phyloP scores from a whole-genome alignment of 352 stramenopile species.

The Phytophthora sp. region DNA sequence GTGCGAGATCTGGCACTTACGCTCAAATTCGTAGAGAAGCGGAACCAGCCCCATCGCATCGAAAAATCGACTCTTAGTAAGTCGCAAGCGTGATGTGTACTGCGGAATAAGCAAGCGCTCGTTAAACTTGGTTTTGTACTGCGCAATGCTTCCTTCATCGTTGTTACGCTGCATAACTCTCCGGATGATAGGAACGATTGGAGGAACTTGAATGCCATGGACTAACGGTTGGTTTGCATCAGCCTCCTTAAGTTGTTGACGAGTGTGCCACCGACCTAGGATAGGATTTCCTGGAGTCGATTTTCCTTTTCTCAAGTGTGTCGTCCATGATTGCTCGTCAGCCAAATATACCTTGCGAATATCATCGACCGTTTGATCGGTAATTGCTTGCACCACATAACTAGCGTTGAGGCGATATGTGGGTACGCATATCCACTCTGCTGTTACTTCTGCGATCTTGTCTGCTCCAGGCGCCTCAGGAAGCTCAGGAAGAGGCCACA shows the following conservation, averaged over 20 bases:
- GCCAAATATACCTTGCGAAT: slow-evolving; percentile 54
- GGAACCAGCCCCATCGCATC: slow-evolving; percentile 85
- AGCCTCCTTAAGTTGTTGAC: slow-evolving; percentile 63
- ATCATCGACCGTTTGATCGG: slow-evolving; percentile 45
- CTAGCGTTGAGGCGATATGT: slow-evolving; percentile 72
- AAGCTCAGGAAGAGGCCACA: slow-evolving; percentile 64
- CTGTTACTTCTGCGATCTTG: slow-evolving; percentile 16
- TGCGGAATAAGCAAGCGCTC: slow-evolving; percentile 78
- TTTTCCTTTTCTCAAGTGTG: slow-evolving; percentile 69
- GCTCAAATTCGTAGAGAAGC: slow-evolving; percentile 88
- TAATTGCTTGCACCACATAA: slow-evolving; percentile 64
- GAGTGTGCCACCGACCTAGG: slow-evolving; percentile 77
- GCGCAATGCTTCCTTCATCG: slow-evolving; percentile 60
- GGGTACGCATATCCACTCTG: slow-evolving; percentile 80
- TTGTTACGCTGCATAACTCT: slow-evolving; percentile 83
- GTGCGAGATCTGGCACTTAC: slow-evolving; percentile 89
- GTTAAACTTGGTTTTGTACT: slow-evolving; percentile 72
- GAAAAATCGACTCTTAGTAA: slow-evolving; percentile 79
- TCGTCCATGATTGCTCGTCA: slow-evolving; percentile 52
- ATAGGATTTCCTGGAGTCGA: slow-evolving; percentile 75
- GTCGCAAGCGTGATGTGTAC: slow-evolving; percentile 64
- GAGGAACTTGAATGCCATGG: slow-evolving; percentile 72
- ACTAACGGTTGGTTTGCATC: slow-evolving; percentile 66
- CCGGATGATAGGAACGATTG: slow-evolving; percentile 83
- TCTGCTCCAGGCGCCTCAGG: slow-evolving; percentile 3